Evolutionary conservation across 345 rosid genomes (phyloP).

Genomic region (Pseudoturritis turrita): DNA sequence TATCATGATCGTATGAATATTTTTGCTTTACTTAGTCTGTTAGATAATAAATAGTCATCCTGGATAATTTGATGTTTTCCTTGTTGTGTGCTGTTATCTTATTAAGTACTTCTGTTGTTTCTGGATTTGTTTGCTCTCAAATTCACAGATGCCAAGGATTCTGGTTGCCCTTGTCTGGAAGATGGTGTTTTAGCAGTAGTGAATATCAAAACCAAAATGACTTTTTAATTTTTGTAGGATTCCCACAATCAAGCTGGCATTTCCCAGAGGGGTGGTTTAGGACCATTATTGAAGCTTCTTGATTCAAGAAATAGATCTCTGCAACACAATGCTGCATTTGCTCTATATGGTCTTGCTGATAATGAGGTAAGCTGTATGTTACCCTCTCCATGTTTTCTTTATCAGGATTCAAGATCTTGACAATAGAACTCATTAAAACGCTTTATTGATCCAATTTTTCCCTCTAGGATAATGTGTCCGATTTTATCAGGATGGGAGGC

Average conservation of each 20-base stretch:
- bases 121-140: background rate
- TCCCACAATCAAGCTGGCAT: slow-evolving; percentile 96
- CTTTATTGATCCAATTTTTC: slow-evolving; percentile 30
- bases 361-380: slow-evolving; percentile 64
- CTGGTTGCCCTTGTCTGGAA: background rate
- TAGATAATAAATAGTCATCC: background rate
- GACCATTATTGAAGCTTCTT: slow-evolving; percentile 85
- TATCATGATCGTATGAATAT: background rate
- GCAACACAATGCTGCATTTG: slow-evolving; percentile 99
- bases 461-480: slow-evolving; percentile 84
- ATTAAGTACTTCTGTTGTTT: background rate
- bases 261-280: slow-evolving; percentile 85
- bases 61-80: background rate
- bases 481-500: slow-evolving; percentile 96
- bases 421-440: slow-evolving; percentile 12
- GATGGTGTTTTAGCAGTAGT: background rate
- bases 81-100: background rate
- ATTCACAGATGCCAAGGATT: background rate
- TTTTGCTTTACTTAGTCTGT: background rate
- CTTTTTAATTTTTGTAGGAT: slow-evolving; percentile 52
- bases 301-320: slow-evolving; percentile 93
- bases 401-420: background rate
- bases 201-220: background rate
- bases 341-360: slow-evolving; percentile 97
- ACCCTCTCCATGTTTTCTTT: background rate